phyloP scores from a whole-genome alignment of 805 yeast genomes.

The Wickerhamomyces bovis region DNA sequence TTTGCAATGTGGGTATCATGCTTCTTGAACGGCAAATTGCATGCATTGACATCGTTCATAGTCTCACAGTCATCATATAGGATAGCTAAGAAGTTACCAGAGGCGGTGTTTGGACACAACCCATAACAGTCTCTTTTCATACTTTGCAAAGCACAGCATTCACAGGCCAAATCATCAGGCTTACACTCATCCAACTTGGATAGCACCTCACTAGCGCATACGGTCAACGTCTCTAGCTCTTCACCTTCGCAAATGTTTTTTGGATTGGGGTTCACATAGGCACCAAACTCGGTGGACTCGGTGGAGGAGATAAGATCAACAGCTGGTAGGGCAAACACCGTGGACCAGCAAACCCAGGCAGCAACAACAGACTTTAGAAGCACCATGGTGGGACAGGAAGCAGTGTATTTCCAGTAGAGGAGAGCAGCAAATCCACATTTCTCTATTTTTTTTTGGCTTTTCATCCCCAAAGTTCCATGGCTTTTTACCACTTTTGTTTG shows the following conservation, averaged over 20 bases:
- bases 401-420: background rate
- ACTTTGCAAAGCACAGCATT: conserved; percentile 49
- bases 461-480: too few relatives aligned
- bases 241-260: conserved; percentile 38
- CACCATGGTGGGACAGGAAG: background rate
- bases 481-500: background rate
- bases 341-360: background rate
- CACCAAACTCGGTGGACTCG: conserved; percentile 30
- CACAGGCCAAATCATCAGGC: conserved; percentile 49
- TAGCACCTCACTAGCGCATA: conserved; percentile 42
- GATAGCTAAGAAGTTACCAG: conserved; percentile 40
- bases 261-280: conserved; percentile 42
- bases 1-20: conserved; percentile 29
- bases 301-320: conserved; percentile 17
- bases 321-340: background rate
- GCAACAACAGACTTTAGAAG: background rate
- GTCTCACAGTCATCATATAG: conserved; percentile 40
- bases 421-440: background rate
- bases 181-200: conserved; percentile 42
- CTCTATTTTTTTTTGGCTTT: background rate
- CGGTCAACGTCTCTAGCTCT: conserved; percentile 35
- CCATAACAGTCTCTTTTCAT: conserved; percentile 40
- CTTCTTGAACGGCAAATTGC: conserved; percentile 44
- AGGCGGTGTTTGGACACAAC: conserved; percentile 41
- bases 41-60: conserved; percentile 44